Evolutionary conservation across 108 stramenopile genomes (phyloP).

Genomic region (Poteriospumella lacustris): DNA sequence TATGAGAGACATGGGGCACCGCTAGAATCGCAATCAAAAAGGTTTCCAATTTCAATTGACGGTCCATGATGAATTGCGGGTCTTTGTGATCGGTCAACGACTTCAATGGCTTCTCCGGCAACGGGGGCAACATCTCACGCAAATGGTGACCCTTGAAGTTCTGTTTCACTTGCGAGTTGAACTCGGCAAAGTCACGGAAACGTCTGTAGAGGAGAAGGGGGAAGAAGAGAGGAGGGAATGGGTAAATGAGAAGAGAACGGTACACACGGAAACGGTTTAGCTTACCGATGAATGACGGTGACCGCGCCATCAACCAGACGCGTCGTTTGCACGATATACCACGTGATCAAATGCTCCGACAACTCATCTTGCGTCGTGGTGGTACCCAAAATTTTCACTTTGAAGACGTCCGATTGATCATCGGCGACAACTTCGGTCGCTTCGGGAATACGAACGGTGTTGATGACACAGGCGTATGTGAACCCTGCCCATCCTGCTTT

Average conservation of each 20-base stretch:
- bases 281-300: neutral
- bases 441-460: neutral
- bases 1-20: neutral
- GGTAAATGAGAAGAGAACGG: too few relatives aligned
- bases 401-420: neutral
- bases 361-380: neutral
- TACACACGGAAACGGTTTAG: too few relatives aligned
- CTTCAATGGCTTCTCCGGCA: slow-evolving; percentile 16
- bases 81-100: slow-evolving; percentile 2
- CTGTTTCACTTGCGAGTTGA: neutral
- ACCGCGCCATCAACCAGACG: neutral
- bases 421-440: neutral
- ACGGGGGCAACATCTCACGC: neutral
- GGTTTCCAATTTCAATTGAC: neutral
- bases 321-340: slow-evolving; percentile 1
- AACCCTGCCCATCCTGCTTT: neutral
- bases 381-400: neutral
- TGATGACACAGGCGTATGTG: neutral
- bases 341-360: neutral
- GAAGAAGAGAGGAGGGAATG: too few relatives aligned
- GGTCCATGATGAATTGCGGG: neutral
- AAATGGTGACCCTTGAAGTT: slow-evolving; percentile 10
- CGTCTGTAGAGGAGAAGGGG: neutral
- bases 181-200: slow-evolving; percentile 5
- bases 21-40: neutral